Conservation (phyloP, 179 eudicot species). For the Dionaea muscipula region DNA sequence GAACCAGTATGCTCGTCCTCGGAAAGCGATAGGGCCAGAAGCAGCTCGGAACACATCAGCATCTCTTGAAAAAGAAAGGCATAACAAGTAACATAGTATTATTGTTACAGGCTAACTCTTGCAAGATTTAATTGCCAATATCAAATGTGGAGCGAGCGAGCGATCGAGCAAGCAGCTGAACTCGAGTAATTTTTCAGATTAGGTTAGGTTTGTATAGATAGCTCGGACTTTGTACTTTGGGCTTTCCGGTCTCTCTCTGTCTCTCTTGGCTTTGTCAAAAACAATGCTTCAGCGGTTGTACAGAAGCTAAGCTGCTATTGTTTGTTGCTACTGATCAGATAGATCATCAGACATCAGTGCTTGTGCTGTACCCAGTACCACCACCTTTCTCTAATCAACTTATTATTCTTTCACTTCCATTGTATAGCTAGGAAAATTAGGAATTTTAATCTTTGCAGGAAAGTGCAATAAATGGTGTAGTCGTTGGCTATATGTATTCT, state of each 20-base stretch:
- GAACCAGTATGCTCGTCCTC: conserved; percentile 20
- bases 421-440: too few relatives aligned
- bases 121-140: not conserved
- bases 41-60: not conserved
- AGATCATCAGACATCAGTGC: too few relatives aligned
- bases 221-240: too few relatives aligned
- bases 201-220: too few relatives aligned
- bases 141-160: not conserved
- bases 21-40: conserved; percentile 11
- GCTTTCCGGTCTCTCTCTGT: too few relatives aligned
- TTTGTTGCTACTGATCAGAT: not conserved
- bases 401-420: not conserved
- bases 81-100: not conserved
- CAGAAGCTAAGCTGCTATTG: not conserved
- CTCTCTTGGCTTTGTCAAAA: too few relatives aligned
- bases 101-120: not conserved
- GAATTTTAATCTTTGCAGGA: not conserved
- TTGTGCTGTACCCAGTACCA: too few relatives aligned
- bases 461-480: not conserved
- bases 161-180: too few relatives aligned
- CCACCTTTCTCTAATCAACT: not conserved
- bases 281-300: not conserved
- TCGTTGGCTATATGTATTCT: not conserved
- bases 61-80: conserved; percentile 21
- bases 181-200: too few relatives aligned